phyloP scores from a whole-genome alignment of 768 basidiomycete species.

The Symmetrospora coprosmae region DNA sequence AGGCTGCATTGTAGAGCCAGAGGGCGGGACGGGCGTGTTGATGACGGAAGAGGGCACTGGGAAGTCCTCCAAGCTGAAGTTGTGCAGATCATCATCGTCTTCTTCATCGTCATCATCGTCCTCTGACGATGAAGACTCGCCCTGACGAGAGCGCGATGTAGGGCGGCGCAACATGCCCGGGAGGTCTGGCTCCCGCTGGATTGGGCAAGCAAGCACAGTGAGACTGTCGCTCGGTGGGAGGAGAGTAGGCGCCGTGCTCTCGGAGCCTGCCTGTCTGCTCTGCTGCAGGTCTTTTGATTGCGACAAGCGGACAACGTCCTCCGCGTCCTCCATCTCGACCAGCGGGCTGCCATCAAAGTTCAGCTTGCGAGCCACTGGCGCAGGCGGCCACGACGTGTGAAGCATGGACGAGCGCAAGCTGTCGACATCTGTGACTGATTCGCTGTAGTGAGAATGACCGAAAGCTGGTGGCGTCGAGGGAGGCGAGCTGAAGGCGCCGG shows the following conservation, averaged over 20 bases:
- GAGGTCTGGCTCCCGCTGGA: neutral
- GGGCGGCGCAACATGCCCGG: neutral
- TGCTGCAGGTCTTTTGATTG: no score
- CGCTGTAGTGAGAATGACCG: neutral
- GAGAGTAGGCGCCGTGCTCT: no score
- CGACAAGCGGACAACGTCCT: no score
- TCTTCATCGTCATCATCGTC: conserved; percentile 2
- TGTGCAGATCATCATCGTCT: conserved; percentile 1
- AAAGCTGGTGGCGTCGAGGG: conserved; percentile 3
- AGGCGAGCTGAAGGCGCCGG: no score
- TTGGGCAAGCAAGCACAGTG: neutral
- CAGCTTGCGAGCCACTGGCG: neutral
- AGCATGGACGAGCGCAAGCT: neutral
- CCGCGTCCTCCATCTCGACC: no score
- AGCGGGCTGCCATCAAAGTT: neutral
- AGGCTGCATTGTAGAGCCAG: neutral
- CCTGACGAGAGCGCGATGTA: neutral
- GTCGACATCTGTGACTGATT: neutral
- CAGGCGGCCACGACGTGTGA: neutral
- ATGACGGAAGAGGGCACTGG: conserved; percentile 15
- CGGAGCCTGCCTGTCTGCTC: no score
- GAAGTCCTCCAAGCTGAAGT: conserved; percentile 5
- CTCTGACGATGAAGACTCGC: neutral
- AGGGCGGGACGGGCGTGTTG: neutral
- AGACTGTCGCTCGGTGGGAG: no score